phyloP scores from a whole-genome alignment of 2,329 filamentous ascomycete genomes.

The Colletotrichum sp. region DNA sequence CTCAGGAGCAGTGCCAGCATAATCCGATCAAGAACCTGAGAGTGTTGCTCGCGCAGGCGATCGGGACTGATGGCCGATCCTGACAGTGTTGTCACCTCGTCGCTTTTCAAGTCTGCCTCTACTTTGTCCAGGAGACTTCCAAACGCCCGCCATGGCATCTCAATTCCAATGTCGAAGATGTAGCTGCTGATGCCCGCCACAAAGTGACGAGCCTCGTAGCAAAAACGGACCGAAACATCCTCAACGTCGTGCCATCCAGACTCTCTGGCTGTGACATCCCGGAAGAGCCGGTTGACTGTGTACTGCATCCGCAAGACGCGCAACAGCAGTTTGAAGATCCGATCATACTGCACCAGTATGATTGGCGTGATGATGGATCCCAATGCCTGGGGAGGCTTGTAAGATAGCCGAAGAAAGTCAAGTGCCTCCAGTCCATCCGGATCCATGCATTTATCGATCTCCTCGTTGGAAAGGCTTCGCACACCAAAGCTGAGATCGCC shows the following conservation, averaged over 20 bases:
- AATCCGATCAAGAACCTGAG: conserved; percentile 76
- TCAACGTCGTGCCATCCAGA: conserved; percentile 39
- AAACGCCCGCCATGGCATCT: conserved; percentile 75
- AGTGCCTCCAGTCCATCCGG: conserved; percentile 83
- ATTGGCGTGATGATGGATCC: conserved; percentile 74
- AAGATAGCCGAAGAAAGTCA: conserved; percentile 91
- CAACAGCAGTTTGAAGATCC: conserved; percentile 80
- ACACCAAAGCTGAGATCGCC: conserved; percentile 83
- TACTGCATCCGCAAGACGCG: conserved; percentile 81
- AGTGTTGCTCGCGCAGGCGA: conserved; percentile 72
- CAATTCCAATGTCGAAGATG: conserved; percentile 80
- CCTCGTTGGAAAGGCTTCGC: conserved; percentile 76
- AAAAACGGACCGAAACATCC: conserved; percentile 61
- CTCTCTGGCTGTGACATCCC: conserved; percentile 53
- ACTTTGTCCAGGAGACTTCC: conserved; percentile 68
- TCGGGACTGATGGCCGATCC: conserved; percentile 65
- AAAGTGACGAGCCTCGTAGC: conserved; percentile 81
- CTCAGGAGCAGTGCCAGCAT: conserved; percentile 75
- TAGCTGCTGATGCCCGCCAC: conserved; percentile 75
- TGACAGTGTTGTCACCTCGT: conserved; percentile 39
- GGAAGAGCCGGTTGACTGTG: conserved; percentile 70
- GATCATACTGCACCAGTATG: conserved; percentile 81
- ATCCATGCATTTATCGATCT: conserved; percentile 84
- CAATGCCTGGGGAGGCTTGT: conserved; percentile 76
- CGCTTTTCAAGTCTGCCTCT: conserved; percentile 58